These are phyloP conservation scores for Pseudogymnoascus sp. DNA, from an alignment of 2,329 filamentous ascomycete species.

Conservation along the genomic window DNA sequence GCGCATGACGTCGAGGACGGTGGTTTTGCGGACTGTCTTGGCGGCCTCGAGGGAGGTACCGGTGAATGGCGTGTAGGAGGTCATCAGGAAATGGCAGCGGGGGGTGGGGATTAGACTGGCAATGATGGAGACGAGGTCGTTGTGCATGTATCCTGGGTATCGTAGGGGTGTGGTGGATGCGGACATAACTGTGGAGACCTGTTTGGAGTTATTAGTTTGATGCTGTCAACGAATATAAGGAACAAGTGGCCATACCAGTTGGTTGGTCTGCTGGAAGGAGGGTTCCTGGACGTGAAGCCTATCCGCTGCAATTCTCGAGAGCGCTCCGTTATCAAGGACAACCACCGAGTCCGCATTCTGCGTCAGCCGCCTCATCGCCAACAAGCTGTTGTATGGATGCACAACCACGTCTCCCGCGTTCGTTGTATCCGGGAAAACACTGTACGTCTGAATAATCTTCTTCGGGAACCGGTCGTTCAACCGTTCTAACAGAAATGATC, in stretches of 20 bases:
- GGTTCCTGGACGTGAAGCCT: constrained; percentile 90
- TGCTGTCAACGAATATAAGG: not conserved
- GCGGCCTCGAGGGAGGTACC: constrained; percentile 93
- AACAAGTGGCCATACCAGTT: constrained; percentile 54
- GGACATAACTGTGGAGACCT: constrained; percentile 95
- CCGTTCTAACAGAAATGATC: constrained; percentile 87
- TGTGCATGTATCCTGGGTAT: constrained; percentile 99
- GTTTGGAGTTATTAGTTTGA: constrained; percentile 13
- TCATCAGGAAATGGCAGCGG: constrained; percentile 96
- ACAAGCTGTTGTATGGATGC: constrained; percentile 94
- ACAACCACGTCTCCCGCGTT: constrained; percentile 87
- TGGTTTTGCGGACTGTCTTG: constrained; percentile 96
- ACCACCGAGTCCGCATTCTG: constrained; percentile 98
- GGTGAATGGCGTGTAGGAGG: constrained; percentile 95
- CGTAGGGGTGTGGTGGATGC: constrained; percentile 92
- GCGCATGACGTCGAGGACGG: constrained; percentile 95
- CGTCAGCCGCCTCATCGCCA: constrained; percentile 82
- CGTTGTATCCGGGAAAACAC: constrained; percentile 91
- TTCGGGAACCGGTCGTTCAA: constrained; percentile 98
- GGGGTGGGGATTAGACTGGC: constrained; percentile 94
- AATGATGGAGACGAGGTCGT: constrained; percentile 93
- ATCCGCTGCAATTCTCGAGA: constrained; percentile 90
- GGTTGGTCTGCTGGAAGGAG: constrained; percentile 95
- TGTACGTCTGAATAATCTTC: constrained; percentile 98
- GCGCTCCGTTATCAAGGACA: constrained; percentile 89